Conservation (phyloP, 345 rosid genomes). For the Aquilaria yunnanensis region DNA sequence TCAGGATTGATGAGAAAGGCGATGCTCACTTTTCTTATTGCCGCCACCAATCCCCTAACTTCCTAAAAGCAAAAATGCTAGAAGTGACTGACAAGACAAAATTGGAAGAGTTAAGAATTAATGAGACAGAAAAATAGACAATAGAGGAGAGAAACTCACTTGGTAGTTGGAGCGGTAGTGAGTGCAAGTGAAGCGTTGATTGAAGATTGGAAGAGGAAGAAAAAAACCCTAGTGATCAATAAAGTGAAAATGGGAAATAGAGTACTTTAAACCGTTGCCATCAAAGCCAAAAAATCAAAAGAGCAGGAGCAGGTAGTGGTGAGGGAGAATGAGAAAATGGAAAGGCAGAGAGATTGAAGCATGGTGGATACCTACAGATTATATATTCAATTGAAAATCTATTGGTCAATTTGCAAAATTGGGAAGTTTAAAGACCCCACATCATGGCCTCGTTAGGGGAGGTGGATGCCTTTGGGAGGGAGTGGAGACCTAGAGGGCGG, state of each 20-base stretch:
- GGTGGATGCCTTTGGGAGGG: too few species aligned
- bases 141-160: slow-evolving; percentile 21
- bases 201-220: slow-evolving; percentile 18
- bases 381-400: too few species aligned
- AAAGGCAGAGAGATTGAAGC: too few species aligned
- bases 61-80: slow-evolving; percentile 10
- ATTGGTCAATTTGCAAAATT: too few species aligned
- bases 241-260: slow-evolving; percentile 7
- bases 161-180: slow-evolving; percentile 4
- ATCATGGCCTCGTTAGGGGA: too few species aligned
- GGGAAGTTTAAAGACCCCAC: too few species aligned
- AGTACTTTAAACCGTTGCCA: background rate
- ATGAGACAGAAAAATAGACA: background rate
- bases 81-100: slow-evolving; percentile 7
- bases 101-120: slow-evolving; percentile 10
- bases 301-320: too few species aligned
- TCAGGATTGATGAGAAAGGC: slow-evolving; percentile 24
- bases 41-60: slow-evolving; percentile 26
- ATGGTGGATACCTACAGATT: too few species aligned
- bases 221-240: slow-evolving; percentile 12
- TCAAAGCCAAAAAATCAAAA: too few species aligned
- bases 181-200: background rate
- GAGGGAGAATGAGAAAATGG: too few species aligned
- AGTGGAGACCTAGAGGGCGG: too few species aligned
- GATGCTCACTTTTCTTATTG: slow-evolving; percentile 16